Evolutionary conservation across 2,329 filamentous ascomycete genomes (phyloP).

Genomic region (Aspergillus japonicus): DNA sequence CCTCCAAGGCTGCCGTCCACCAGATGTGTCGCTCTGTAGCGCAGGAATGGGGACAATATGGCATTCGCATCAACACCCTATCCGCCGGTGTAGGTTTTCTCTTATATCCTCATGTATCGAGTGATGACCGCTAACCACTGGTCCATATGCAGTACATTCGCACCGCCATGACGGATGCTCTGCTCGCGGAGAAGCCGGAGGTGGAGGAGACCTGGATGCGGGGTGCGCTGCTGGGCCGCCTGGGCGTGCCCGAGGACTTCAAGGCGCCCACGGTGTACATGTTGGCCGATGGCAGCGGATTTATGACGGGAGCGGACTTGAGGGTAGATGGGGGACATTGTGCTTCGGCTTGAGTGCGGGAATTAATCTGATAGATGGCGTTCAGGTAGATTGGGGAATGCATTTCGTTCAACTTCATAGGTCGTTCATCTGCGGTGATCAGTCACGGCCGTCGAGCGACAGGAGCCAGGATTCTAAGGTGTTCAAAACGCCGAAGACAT

Average conservation of each 20-base stretch:
- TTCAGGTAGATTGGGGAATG: background rate
- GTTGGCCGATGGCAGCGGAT: slow-evolving; percentile 38
- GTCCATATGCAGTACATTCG: slow-evolving; percentile 43
- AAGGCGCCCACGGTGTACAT: slow-evolving; percentile 38
- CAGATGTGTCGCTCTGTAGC: slow-evolving; percentile 51
- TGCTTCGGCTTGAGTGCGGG: slow-evolving; percentile 29
- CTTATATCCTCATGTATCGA: too few relatives aligned
- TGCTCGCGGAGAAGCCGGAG: slow-evolving; percentile 49
- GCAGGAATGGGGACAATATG: slow-evolving; percentile 54
- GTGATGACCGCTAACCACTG: background rate
- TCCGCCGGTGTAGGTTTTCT: slow-evolving; percentile 59
- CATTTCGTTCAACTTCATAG: background rate
- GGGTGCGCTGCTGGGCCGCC: slow-evolving; percentile 50
- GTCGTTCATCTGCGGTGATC: background rate
- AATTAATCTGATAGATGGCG: background rate
- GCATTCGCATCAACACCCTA: slow-evolving; percentile 78
- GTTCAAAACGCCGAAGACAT: too few relatives aligned
- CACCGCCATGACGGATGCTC: slow-evolving; percentile 50
- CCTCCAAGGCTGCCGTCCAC: slow-evolving; percentile 51
- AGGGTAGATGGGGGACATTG: slow-evolving; percentile 43
- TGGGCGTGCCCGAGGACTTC: slow-evolving; percentile 48
- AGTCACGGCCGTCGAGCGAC: background rate
- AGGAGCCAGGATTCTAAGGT: too few relatives aligned
- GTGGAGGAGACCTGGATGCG: slow-evolving; percentile 55
- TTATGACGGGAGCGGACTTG: slow-evolving; percentile 43